phyloP scores from a whole-genome alignment of 208 protist species.

The Wallacemonas sp. region DNA sequence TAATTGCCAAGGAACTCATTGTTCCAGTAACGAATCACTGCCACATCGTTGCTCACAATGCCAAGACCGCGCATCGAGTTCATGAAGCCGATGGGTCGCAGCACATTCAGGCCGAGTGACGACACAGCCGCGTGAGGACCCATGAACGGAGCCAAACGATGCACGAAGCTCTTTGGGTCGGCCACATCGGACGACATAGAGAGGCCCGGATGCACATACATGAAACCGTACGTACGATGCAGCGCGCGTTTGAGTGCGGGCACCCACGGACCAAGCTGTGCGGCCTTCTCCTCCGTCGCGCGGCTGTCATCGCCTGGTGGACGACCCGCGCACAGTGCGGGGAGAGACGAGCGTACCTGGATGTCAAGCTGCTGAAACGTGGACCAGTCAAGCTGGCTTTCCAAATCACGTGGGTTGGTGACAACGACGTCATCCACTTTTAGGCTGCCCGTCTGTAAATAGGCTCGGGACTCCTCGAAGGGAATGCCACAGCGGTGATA shows the following conservation, averaged over 20 bases:
- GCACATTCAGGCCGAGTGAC: slow-evolving; percentile 70
- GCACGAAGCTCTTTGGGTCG: slow-evolving; percentile 83
- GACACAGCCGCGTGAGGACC: slow-evolving; percentile 16
- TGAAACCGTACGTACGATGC: slow-evolving; percentile 73
- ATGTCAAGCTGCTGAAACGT: slow-evolving; percentile 71
- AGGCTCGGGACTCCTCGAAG: slow-evolving; percentile 65
- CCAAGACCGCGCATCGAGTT: slow-evolving; percentile 76
- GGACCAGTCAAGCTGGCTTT: slow-evolving; percentile 79
- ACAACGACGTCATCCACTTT: slow-evolving; percentile 61
- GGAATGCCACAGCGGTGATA: slow-evolving; percentile 86
- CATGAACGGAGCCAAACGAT: slow-evolving; percentile 57
- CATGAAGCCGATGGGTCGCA: slow-evolving; percentile 78
- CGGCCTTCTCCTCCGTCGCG: not conserved
- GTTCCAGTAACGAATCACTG: slow-evolving; percentile 88
- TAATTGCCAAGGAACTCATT: slow-evolving; percentile 87
- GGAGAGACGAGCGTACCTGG: slow-evolving; percentile 44
- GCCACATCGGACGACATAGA: slow-evolving; percentile 76
- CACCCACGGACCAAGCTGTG: slow-evolving; percentile 37
- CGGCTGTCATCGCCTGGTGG: not conserved
- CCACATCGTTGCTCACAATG: slow-evolving; percentile 80
- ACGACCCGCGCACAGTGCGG: slow-evolving; percentile 12
- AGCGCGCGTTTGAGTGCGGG: slow-evolving; percentile 81
- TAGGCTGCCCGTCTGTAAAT: slow-evolving; percentile 37
- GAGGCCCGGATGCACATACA: slow-evolving; percentile 54
- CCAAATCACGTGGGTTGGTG: slow-evolving; percentile 36